Evolutionary conservation across 768 basidiomycete species (phyloP), one percentile per base, ranked within the genome.

Genomic region (Serendipita sp.): DNA sequence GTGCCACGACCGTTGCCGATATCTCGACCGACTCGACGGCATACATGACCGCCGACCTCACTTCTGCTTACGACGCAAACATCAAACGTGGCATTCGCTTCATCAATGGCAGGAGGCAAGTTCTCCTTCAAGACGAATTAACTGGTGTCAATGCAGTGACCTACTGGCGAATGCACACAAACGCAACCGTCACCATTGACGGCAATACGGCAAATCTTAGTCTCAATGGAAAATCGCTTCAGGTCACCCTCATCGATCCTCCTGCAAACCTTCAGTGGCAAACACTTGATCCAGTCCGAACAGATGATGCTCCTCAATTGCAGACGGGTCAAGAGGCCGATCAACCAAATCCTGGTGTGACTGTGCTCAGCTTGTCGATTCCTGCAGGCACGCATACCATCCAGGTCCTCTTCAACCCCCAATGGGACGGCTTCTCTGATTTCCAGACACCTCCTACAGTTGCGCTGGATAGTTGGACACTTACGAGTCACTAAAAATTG

Each of bases 81-180:
- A 81, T 88, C 70, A 82, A 83, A 70, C 92, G 96, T 66, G 96
- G 94, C 60, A 76, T 93, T 63, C 88, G 92, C 53, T 71, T 85
- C 65, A 70, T 97, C 67, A 98, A 98, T 73, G 77, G 75, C 43
- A 84, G 96, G 66, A 81, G 79, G 66, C 96, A 97, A 74, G 85
- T 97, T 13, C 82, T 99, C 15, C 72, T 99, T 52, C 95, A 95
- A 73, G 95, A 97, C 74, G 96, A 99, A 71, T 85, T 97, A 70
- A 79, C 74, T 16, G 76, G 84, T 2, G 73, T 78, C 37, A 76
- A 73, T 3, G 70, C 67, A 13, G 68, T 77, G 23, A 72, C 96
- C 52, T 81, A 85, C 76, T 96, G 95, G 95, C 84, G 91, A 53
- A 88, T 90, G 80, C 93, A 98, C 74, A 97, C 95, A 64, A 98